Evolutionary conservation across 1,284 basidiomycete genomes (phyloP).

Genomic region (Microbotryum scabiosae): DNA sequence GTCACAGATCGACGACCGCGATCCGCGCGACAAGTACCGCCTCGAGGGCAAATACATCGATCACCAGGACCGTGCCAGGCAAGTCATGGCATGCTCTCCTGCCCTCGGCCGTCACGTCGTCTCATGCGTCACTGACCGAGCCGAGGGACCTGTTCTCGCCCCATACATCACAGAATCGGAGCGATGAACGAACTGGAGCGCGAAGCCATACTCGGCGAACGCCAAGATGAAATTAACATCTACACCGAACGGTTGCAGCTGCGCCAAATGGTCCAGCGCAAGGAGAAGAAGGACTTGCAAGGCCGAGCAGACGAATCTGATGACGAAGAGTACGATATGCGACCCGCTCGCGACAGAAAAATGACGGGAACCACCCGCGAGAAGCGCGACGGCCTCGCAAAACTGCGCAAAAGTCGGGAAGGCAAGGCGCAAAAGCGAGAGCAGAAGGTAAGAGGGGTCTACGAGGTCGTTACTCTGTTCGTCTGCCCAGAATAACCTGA

Average conservation of each 20-base stretch:
- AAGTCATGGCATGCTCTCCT: constrained; percentile 47
- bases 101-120: not conserved
- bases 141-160: constrained; percentile 3
- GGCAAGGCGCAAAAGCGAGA: constrained; percentile 49
- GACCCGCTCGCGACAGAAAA: constrained; percentile 37
- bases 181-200: constrained; percentile 76
- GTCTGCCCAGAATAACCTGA: not conserved
- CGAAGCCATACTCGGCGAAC: constrained; percentile 69
- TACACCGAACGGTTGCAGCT: too few species aligned
- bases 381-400: constrained; percentile 68
- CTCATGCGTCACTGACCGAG: constrained; percentile 23
- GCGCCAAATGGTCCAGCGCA: constrained; percentile 43
- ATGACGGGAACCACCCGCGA: constrained; percentile 72
- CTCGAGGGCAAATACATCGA: constrained; percentile 82
- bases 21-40: constrained; percentile 51
- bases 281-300: constrained; percentile 60
- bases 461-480: constrained; percentile 1
- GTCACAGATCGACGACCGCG: constrained; percentile 18
- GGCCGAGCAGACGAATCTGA: constrained; percentile 41
- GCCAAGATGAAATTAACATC: constrained; percentile 66
- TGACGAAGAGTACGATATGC: constrained; percentile 1
- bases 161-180: constrained; percentile 53
- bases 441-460: constrained; percentile 21
- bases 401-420: constrained; percentile 63
- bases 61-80: constrained; percentile 62